Evolutionary conservation across 371 early-diverging fungal species (phyloP).

Genomic region (Quaeritorhiza haematococci): DNA sequence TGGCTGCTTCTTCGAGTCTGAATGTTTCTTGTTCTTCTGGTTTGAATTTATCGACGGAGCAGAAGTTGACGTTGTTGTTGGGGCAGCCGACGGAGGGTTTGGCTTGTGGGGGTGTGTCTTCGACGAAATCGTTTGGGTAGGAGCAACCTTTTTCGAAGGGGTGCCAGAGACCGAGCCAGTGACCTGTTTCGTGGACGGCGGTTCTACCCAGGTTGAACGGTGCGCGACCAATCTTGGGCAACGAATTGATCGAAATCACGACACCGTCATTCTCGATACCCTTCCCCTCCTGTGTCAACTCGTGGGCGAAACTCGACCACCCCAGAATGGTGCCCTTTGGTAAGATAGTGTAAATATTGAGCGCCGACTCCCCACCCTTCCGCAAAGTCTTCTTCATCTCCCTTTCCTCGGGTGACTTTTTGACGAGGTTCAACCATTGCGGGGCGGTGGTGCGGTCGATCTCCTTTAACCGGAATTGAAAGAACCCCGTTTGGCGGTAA

Average conservation of each 20-base stretch:
- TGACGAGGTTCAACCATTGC: slow-evolving; percentile 4
- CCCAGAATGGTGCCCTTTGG: too few species aligned
- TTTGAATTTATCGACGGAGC: too few species aligned
- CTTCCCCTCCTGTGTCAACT: too few species aligned
- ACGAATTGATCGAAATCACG: slow-evolving; percentile 4
- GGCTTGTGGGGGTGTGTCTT: slow-evolving; percentile 15
- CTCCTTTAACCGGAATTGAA: too few species aligned
- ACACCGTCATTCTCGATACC: slow-evolving; percentile 15
- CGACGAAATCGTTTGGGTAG: slow-evolving; percentile 7
- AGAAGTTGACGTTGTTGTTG: slow-evolving; percentile 1
- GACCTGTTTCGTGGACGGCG: slow-evolving; percentile 16
- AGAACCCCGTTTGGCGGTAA: slow-evolving; percentile 1
- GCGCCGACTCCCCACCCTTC: background rate
- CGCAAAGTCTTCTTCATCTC: slow-evolving; percentile 9
- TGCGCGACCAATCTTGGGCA: slow-evolving; percentile 3
- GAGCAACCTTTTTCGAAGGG: slow-evolving; percentile 16
- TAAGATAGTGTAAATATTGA: slow-evolving; percentile 14
- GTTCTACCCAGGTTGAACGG: slow-evolving; percentile 14
- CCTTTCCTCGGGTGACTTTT: background rate
- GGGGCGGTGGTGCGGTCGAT: background rate
- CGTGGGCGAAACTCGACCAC: too few species aligned
- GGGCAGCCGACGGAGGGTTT: slow-evolving; percentile 8
- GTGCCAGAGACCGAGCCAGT: slow-evolving; percentile 18
- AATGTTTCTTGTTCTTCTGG: too few species aligned
- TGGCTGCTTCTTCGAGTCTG: too few species aligned